phyloP scores from a whole-genome alignment of 2,329 filamentous ascomycete genomes.

The Diplocarpon mali region DNA sequence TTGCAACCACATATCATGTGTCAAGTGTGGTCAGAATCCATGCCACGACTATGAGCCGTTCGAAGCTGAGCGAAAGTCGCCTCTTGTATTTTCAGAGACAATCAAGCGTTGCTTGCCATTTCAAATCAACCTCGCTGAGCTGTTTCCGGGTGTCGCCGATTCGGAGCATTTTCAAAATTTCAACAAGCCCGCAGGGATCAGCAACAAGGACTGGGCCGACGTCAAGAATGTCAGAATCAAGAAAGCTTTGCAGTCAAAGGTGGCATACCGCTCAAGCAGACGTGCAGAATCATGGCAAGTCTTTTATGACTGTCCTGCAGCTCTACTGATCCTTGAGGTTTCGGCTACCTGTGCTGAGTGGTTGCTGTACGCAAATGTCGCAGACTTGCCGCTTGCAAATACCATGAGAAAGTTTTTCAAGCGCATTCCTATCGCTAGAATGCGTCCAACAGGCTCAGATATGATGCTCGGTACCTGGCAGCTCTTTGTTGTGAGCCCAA shows the following conservation, averaged over 20 bases:
- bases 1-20: constrained; percentile 45
- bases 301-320: constrained; percentile 30
- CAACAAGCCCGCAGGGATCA: not conserved
- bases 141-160: not conserved
- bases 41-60: constrained; percentile 24
- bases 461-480: constrained; percentile 34
- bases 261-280: constrained; percentile 27
- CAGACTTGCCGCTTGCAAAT: constrained; percentile 26
- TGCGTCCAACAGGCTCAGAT: constrained; percentile 28
- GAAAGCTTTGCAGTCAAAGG: constrained; percentile 25
- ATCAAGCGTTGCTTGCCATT: constrained; percentile 34
- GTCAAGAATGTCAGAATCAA: constrained; percentile 22
- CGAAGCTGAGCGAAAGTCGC: constrained; percentile 26
- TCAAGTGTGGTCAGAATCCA: constrained; percentile 42
- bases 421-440: constrained; percentile 35
- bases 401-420: constrained; percentile 30
- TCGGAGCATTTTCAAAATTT: not conserved
- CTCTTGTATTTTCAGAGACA: constrained; percentile 33
- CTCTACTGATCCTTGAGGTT: constrained; percentile 31
- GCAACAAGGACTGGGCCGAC: constrained; percentile 13
- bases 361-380: constrained; percentile 34
- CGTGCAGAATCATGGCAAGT: constrained; percentile 32
- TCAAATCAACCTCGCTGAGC: constrained; percentile 26
- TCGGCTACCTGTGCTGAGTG: constrained; percentile 31
- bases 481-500: constrained; percentile 31